phyloP scores from a whole-genome alignment of 345 rosid species.

The Heritiera littoralis region DNA sequence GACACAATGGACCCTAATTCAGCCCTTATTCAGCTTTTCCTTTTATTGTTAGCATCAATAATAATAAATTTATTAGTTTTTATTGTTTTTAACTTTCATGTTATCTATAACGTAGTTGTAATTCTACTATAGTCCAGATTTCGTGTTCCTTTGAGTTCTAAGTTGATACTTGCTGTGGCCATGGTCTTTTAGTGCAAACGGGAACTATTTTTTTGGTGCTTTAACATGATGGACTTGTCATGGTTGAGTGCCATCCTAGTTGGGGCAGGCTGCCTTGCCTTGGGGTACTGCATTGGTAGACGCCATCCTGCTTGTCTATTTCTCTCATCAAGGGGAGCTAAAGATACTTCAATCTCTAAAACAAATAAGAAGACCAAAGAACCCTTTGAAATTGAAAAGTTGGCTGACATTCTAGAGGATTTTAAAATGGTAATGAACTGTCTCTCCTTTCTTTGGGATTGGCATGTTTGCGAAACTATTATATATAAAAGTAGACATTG shows the following conservation, averaged over 20 bases:
- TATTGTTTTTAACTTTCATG: neutral
- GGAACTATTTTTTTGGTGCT: constrained; percentile 7
- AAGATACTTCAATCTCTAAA: constrained; percentile 23
- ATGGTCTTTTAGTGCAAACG: neutral
- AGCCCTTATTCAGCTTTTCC: neutral
- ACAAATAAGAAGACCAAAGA: constrained; percentile 43
- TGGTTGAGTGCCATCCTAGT: constrained; percentile 81
- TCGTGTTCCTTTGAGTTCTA: constrained; percentile 5
- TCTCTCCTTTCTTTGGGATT: constrained; percentile 10
- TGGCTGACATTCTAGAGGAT: constrained; percentile 80
- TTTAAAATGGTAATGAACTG: constrained; percentile 73
- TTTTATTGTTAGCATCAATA: neutral
- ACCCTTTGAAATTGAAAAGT: constrained; percentile 75
- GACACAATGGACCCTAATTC: neutral
- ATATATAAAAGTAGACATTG: neutral
- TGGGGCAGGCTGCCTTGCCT: constrained; percentile 78
- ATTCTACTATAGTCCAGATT: neutral
- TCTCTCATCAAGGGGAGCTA: constrained; percentile 36
- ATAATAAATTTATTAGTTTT: neutral
- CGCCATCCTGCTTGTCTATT: constrained; percentile 45
- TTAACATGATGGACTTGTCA: constrained; percentile 56
- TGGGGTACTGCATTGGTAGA: constrained; percentile 81
- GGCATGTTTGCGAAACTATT: constrained; percentile 8
- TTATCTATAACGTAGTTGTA: neutral
- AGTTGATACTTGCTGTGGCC: neutral